Conservation (phyloP, 345 rosid species). For the Angophora floribunda region DNA sequence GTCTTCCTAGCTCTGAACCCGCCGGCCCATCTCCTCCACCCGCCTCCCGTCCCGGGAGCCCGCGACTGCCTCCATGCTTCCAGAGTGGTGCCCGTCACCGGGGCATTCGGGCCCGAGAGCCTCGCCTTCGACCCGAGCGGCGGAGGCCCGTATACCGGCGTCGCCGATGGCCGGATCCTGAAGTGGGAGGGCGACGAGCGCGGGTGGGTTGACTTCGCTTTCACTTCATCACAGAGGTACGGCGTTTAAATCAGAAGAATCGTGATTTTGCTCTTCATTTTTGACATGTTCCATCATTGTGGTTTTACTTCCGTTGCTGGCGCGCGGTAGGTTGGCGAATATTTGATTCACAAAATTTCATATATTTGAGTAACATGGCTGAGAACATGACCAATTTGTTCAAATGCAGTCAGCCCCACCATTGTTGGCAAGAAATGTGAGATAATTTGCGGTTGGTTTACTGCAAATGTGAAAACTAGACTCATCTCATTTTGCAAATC, state of each 20-base stretch:
- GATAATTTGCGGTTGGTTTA: too few relatives aligned
- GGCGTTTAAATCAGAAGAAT: background rate
- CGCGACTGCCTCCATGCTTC: background rate
- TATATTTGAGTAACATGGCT: background rate
- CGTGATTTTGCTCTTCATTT: background rate
- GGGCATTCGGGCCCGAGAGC: conserved; percentile 29
- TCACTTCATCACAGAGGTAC: conserved; percentile 42
- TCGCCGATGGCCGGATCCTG: conserved; percentile 30
- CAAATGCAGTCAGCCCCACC: background rate
- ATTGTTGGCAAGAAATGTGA: background rate
- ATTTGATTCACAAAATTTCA: background rate
- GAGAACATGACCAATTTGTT: background rate
- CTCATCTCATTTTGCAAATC: too few relatives aligned
- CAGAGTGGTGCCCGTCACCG: background rate
- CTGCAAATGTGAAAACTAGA: too few relatives aligned
- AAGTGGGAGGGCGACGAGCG: conserved; percentile 38
- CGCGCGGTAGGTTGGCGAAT: background rate
- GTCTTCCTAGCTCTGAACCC: background rate
- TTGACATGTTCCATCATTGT: background rate
- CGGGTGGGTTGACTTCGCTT: conserved; percentile 56
- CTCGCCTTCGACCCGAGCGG: conserved; percentile 29
- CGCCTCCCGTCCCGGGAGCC: background rate
- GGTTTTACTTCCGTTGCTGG: background rate
- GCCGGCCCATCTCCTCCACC: background rate
- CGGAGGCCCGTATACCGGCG: conserved; percentile 21